These are phyloP conservation scores for Apophysomyces ossiformis DNA, from an alignment of 371 early-diverging fungal genomes.

Conservation along the genomic window DNA sequence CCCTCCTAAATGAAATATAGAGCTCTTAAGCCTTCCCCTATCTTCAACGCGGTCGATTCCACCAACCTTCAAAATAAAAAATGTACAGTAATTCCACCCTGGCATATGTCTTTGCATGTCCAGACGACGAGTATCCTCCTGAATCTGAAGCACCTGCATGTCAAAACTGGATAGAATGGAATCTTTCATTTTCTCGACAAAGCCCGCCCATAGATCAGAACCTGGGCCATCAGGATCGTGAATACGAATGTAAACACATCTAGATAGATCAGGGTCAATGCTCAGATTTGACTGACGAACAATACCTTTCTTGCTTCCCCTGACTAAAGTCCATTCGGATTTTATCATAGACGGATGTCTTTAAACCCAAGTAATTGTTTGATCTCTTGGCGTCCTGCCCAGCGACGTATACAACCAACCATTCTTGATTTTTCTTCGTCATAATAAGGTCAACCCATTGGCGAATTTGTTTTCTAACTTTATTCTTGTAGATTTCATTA, in stretches of 20 bases:
- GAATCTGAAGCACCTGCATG: constrained; percentile 76
- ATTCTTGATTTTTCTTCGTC: constrained; percentile 87
- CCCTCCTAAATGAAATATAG: constrained; percentile 61
- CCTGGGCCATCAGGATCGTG: constrained; percentile 64
- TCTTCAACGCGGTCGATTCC: constrained; percentile 9
- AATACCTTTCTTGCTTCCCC: constrained; percentile 71
- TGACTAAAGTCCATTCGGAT: constrained; percentile 87
- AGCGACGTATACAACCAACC: constrained; percentile 88
- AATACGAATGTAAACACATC: constrained; percentile 66
- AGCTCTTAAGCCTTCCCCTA: background rate
- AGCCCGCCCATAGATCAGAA: constrained; percentile 78
- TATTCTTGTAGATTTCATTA: constrained; percentile 79
- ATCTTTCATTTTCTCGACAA: constrained; percentile 81
- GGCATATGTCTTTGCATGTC: constrained; percentile 92
- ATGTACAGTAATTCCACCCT: constrained; percentile 98
- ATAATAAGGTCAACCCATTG: constrained; percentile 82
- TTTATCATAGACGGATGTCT: constrained; percentile 81
- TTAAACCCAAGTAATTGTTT: constrained; percentile 68
- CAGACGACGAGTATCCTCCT: constrained; percentile 87
- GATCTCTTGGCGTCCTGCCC: constrained; percentile 66
- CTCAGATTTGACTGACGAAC: background rate
- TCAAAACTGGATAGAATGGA: constrained; percentile 81
- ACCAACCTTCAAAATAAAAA: constrained; percentile 83
- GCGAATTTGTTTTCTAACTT: constrained; percentile 75
- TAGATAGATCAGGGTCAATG: constrained; percentile 16